Evolutionary conservation across 768 basidiomycete genomes (phyloP).

Genomic region (Lactarius sanguifluus): DNA sequence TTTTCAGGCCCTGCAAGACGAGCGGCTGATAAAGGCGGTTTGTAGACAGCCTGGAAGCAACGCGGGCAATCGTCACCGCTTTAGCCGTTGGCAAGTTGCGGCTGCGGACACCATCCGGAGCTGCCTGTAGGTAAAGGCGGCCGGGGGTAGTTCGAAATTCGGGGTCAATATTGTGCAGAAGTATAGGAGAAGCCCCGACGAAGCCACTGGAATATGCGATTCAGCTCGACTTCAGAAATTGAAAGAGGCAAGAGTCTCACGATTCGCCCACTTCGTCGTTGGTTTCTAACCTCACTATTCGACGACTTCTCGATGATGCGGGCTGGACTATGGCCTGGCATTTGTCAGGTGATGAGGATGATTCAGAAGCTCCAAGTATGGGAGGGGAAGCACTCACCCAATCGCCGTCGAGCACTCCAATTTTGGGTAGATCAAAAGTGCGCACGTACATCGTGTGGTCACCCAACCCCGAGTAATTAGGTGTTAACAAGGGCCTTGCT

Average conservation of each 20-base stretch:
- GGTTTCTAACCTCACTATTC: constrained; percentile 60
- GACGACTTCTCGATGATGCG: constrained; percentile 33
- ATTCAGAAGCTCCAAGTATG: background rate
- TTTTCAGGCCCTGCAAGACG: constrained; percentile 60
- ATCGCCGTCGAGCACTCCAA: constrained; percentile 71
- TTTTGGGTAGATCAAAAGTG: constrained; percentile 59
- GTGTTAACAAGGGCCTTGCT: constrained; percentile 37
- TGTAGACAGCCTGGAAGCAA: constrained; percentile 71
- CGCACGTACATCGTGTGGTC: constrained; percentile 60
- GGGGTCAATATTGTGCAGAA: constrained; percentile 54
- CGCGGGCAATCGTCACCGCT: constrained; percentile 72
- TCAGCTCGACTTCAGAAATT: background rate
- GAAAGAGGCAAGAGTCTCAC: constrained; percentile 35
- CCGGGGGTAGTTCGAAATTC: constrained; percentile 34
- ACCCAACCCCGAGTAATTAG: constrained; percentile 42
- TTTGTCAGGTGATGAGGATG: constrained; percentile 14
- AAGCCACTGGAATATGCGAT: constrained; percentile 38
- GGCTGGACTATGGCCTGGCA: constrained; percentile 49
- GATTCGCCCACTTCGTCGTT: constrained; percentile 43
- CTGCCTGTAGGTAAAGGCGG: constrained; percentile 42
- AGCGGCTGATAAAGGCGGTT: constrained; percentile 61
- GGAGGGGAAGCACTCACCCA: constrained; percentile 55
- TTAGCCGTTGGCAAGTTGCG: constrained; percentile 68
- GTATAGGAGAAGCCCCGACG: constrained; percentile 46
- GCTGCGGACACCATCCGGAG: constrained; percentile 58